Evolutionary conservation across 257 asterid genomes (phyloP), one percentile per base, ranked within the genome.

Genomic region (Lycium ferocissimum): DNA sequence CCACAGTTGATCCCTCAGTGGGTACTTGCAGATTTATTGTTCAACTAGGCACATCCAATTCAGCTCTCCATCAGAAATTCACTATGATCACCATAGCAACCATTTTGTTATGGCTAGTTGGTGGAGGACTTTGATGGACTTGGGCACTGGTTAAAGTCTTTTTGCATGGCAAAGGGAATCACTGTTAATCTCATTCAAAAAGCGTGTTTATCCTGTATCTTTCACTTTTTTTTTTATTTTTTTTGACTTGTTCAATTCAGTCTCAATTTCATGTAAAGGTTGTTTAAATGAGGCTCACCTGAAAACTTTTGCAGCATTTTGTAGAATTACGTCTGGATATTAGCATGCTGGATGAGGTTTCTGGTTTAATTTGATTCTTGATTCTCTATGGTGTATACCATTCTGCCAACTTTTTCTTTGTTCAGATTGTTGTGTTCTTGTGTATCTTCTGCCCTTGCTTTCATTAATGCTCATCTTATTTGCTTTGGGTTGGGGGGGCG

Each of bases 1-100:
- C 99, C 7, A 93, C 97, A 0, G 91, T 94, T 37, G 94, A 95
- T 89, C 99, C 99, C 33, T 95, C 99, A 0, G 88, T 85, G 15
- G 92, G 78, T 76, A 81, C 79, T 56, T 95, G 99, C 88, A 89
- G 94, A 89, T 95, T 92, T 84, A 7, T 70, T n/a, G 89, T 95
- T 78, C 95, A 93, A 38, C 83, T 95, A 18, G 85, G 80, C 85
- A 86, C 89, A 7, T 90, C 98, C 5, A 49, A 35, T 83, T 89
- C 98, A 2, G 43, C 51, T 35, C 82, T 94, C 79, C 33, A 86
- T 38, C 85, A 20, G 26, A 40, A 78, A 70, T 84, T 72, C 17
- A 53, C 62, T 37, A 4, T 75, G 57, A 33, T 86, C 6, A 83
- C 89, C 35, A 13, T 26, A 73, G 83, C 89, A 13, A 84, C 85